phyloP scores from a whole-genome alignment of 306 rosid species.

The Gynostemma pentaphyllum region DNA sequence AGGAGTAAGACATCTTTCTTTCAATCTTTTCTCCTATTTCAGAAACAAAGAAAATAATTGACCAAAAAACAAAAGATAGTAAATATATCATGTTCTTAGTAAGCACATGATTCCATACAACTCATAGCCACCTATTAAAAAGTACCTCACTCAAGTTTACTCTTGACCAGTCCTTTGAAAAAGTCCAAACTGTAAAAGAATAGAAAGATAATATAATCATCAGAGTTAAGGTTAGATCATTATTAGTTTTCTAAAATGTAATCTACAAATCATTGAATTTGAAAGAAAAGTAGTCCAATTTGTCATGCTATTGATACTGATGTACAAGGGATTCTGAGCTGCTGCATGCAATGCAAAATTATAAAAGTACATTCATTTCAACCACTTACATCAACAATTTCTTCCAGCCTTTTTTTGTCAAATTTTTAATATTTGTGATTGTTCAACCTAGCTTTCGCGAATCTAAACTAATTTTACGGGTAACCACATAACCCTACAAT shows the following conservation, averaged over 20 bases:
- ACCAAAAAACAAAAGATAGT: neutral
- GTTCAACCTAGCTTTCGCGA: no score
- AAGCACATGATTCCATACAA: slow-evolving; percentile 3
- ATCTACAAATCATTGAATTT: neutral
- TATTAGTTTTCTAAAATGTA: neutral
- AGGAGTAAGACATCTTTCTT: neutral
- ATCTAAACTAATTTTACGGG: no score
- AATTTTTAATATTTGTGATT: no score
- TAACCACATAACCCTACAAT: no score
- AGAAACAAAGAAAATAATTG: neutral
- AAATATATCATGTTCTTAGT: neutral
- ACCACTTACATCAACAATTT: neutral
- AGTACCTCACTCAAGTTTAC: slow-evolving; percentile 42
- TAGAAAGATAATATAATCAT: slow-evolving; percentile 10
- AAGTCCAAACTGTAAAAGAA: slow-evolving; percentile 60
- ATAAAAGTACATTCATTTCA: no score
- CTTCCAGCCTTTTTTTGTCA: no score
- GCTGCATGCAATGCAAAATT: neutral
- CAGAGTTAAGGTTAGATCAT: neutral
- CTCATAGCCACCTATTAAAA: neutral
- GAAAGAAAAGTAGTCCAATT: neutral
- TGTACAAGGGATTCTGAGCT: neutral
- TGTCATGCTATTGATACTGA: neutral
- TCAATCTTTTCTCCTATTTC: neutral
- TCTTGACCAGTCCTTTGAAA: slow-evolving; percentile 64